Percentiles rank a stretch among this genome's conserved stretches.
These are phyloP conservation scores for Salix udensis DNA, from an alignment of 345 rosid genomes.

Conservation along the genomic window DNA sequence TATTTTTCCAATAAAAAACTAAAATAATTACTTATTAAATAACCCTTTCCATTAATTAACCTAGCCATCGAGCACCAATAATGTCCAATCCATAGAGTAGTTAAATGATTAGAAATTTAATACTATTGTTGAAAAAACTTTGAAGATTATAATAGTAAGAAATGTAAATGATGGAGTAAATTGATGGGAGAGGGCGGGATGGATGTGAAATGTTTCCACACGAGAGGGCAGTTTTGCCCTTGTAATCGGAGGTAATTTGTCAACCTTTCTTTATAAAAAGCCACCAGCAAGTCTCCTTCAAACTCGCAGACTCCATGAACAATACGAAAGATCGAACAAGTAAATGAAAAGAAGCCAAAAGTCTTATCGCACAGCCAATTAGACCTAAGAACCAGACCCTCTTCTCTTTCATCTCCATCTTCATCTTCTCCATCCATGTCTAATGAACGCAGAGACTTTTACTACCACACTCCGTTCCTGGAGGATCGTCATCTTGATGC, in stretches of 20 bases:
- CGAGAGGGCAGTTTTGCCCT: conserved; percentile 39
- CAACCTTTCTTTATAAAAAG: conserved; percentile 42
- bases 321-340: background rate
- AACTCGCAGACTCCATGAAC: conserved; percentile 2
- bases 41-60: no score
- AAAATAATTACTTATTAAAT: no score
- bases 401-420: background rate
- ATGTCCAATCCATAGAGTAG: background rate
- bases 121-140: background rate
- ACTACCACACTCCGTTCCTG: conserved; percentile 37
- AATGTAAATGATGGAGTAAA: background rate
- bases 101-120: background rate
- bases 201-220: conserved; percentile 42
- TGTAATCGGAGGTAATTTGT: conserved; percentile 40
- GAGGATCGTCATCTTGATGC: conserved; percentile 20
- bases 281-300: conserved; percentile 34
- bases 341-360: conserved; percentile 2
- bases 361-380: conserved; percentile 7
- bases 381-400: background rate
- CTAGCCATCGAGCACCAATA: background rate
- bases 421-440: conserved; percentile 43
- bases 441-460: conserved; percentile 55
- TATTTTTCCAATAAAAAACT: no score
- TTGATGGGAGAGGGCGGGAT: background rate
- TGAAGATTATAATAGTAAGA: background rate